Evolutionary conservation across 2,329 filamentous ascomycete species (phyloP), one percentile per base, ranked within the genome.

Genomic region (Neospermospora avenae): DNA sequence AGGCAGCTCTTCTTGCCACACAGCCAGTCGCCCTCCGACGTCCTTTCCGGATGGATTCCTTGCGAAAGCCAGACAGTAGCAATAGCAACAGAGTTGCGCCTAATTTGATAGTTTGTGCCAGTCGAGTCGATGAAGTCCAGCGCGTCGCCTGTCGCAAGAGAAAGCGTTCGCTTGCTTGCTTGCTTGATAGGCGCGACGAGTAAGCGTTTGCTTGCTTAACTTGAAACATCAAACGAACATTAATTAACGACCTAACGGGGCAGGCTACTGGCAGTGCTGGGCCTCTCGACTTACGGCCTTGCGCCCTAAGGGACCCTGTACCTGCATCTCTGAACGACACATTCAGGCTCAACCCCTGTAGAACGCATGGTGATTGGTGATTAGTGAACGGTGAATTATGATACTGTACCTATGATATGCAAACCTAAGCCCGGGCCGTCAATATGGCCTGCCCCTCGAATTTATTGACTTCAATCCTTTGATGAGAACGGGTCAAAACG

Each of bases 151-250:
- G 55, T 57, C 55, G 55, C 55, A 53, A 24, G 22, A 22, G 31
- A 24, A 13, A n/a, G 45, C 55, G 20, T 10, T 10, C 35, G 6
- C 6, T 35, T 35, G 6, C 31, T 35, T 13, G 6, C 41, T 5
- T 35, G 13, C 24, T 41, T 55, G 25, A 45, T 16, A 55, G 46
- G 28, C 45, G 22, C 20, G 18, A 45, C 39, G 25, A 55, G 24
- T 44, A 31, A 44, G 39, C 39, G 28, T 24, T 7, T 31, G 11
- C 28, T 39, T n/a, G 55, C 25, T 45, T 39, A 41, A 24, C 31
- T 42, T 59, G 59, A 62, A 61, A 61, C 57, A 58, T 52, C 53
- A 61, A 63, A 59, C 58, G 60, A n/a, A n/a, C n/a, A n/a, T n/a
- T n/a, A n/a, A n/a, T n/a, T n/a, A n/a, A n/a, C n/a, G n/a, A 31